Conservation (phyloP, 73 alveolate genomes). For the Stentor coeruleus region DNA sequence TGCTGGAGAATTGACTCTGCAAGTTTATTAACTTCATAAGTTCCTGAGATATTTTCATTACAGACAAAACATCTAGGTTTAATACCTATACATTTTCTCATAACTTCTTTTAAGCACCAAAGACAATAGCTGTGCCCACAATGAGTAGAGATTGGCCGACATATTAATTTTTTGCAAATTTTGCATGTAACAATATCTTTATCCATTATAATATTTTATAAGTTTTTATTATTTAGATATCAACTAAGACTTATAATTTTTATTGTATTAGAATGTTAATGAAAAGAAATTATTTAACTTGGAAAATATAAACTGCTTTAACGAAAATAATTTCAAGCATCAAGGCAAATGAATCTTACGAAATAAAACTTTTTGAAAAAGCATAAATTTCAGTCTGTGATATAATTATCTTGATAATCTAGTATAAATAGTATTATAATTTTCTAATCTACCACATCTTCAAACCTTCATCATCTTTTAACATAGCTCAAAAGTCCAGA, state of each 20-base stretch:
- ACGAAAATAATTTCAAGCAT: background rate
- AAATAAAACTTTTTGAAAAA: background rate
- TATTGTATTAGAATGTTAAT: too few relatives aligned
- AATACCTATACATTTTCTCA: background rate
- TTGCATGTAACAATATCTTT: background rate
- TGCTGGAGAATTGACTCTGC: background rate
- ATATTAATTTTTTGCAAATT: background rate
- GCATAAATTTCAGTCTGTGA: background rate
- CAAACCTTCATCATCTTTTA: too few relatives aligned
- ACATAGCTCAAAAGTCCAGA: too few relatives aligned
- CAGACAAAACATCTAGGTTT: background rate
- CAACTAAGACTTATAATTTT: too few relatives aligned
- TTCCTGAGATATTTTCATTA: background rate
- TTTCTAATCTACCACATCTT: too few relatives aligned
- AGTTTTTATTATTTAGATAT: background rate
- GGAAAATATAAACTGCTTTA: too few relatives aligned
- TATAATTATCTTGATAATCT: background rate
- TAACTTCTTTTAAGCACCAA: background rate
- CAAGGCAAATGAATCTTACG: background rate
- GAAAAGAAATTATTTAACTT: too few relatives aligned
- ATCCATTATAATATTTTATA: too few relatives aligned
- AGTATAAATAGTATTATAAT: too few relatives aligned
- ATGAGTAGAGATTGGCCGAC: slow-evolving; percentile 13
- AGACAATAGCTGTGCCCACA: slow-evolving; percentile 18
- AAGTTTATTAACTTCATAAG: background rate